A percentile compares a stretch with the other conserved stretches of the same genome.
phyloP scores from a whole-genome alignment of 2,329 filamentous ascomycete genomes.

The Plectosphaerella sp. region DNA sequence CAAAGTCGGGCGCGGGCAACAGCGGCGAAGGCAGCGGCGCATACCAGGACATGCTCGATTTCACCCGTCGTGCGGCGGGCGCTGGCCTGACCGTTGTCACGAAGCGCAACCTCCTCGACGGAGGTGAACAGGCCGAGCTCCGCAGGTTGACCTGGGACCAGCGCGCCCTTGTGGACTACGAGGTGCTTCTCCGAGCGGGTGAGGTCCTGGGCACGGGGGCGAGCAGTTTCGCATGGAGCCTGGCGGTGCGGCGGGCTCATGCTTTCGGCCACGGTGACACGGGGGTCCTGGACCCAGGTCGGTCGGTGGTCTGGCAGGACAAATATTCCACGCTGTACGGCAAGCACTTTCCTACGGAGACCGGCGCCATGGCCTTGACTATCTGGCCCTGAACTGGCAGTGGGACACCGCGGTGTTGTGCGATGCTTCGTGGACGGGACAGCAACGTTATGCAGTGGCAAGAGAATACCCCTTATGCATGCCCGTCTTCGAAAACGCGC shows the following conservation, averaged over 20 bases:
- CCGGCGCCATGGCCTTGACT: conserved; percentile 20
- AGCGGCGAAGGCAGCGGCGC: conserved; percentile 2
- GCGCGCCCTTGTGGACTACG: conserved; percentile 44
- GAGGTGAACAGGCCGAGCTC: conserved; percentile 26
- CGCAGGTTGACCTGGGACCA: conserved; percentile 40
- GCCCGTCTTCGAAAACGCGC: too few species aligned
- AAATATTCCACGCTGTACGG: conserved; percentile 26
- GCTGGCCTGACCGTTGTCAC: conserved; percentile 32
- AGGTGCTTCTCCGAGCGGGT: conserved; percentile 38
- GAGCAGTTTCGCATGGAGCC: conserved; percentile 41
- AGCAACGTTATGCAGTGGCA: too few species aligned
- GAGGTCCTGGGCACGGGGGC: conserved; percentile 38
- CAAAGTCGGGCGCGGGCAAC: not conserved
- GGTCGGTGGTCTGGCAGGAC: conserved; percentile 24
- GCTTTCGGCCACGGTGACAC: conserved; percentile 15
- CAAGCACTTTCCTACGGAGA: conserved; percentile 8
- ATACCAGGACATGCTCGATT: conserved; percentile 25
- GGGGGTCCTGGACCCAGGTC: not conserved
- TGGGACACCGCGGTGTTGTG: not conserved
- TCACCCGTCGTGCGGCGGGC: conserved; percentile 28
- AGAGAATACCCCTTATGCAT: too few species aligned
- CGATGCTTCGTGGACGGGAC: too few species aligned
- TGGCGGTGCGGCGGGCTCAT: conserved; percentile 33
- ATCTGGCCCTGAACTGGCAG: conserved; percentile 7
- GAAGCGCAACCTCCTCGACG: conserved; percentile 37